Evolutionary conservation across 169 alveolate species (phyloP).

Genomic region (Eimeria maxima): DNA sequence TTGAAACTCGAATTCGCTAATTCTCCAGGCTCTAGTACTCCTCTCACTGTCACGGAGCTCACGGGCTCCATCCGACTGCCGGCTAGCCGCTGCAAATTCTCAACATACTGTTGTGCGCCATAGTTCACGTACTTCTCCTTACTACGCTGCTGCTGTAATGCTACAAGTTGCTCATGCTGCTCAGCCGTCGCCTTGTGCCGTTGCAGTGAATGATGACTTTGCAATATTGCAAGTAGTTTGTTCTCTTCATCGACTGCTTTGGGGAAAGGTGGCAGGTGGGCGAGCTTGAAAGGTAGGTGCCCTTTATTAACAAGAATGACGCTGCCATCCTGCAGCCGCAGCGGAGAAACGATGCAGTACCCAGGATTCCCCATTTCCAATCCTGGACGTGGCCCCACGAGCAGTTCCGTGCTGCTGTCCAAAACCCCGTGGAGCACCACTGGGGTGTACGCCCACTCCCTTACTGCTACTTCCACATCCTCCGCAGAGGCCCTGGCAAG

Average conservation of each 20-base stretch:
- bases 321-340: slow-evolving; percentile 90
- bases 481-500: slow-evolving; percentile 38
- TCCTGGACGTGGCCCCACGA: slow-evolving; percentile 91
- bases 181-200: background rate
- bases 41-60: slow-evolving; percentile 91
- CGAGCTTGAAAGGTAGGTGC: slow-evolving; percentile 86
- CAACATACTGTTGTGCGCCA: slow-evolving; percentile 61
- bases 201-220: slow-evolving; percentile 29
- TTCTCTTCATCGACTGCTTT: slow-evolving; percentile 26
- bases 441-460: slow-evolving; percentile 83
- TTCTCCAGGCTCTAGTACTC: slow-evolving; percentile 91
- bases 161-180: background rate
- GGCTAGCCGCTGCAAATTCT: slow-evolving; percentile 2
- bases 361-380: slow-evolving; percentile 86
- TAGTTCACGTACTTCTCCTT: slow-evolving; percentile 31
- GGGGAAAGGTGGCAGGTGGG: slow-evolving; percentile 71
- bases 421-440: slow-evolving; percentile 88
- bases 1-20: slow-evolving; percentile 81
- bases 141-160: slow-evolving; percentile 30
- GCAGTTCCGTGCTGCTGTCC: slow-evolving; percentile 89
- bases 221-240: background rate
- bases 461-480: slow-evolving; percentile 67
- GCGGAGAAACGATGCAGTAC: slow-evolving; percentile 90
- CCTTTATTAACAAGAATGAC: slow-evolving; percentile 91
- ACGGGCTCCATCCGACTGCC: slow-evolving; percentile 87